Evolutionary conservation across 2,329 filamentous ascomycete species (phyloP).

Genomic region (Pestalotiopsis fici): DNA sequence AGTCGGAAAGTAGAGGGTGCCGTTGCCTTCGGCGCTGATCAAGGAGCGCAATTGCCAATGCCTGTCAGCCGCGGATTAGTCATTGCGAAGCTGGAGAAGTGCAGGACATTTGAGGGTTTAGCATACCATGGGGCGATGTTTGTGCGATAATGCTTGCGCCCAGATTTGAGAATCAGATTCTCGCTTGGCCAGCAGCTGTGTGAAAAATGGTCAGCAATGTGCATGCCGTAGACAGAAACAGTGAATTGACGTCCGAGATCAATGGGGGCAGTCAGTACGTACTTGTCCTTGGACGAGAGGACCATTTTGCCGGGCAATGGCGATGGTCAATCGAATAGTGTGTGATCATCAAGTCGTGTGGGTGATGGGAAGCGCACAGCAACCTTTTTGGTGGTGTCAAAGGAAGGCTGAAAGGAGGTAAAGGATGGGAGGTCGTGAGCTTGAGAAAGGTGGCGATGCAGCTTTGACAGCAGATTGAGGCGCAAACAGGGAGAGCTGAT

Average conservation of each 20-base stretch:
- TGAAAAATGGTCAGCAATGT: background rate
- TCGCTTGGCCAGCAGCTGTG: constrained; percentile 66
- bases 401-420: background rate
- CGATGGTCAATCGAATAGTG: constrained; percentile 2
- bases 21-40: constrained; percentile 76
- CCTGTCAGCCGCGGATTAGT: constrained; percentile 39
- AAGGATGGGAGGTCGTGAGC: background rate
- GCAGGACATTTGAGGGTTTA: constrained; percentile 12
- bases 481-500: background rate
- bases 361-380: background rate
- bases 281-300: background rate
- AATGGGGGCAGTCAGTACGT: constrained; percentile 13
- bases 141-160: constrained; percentile 68
- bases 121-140: constrained; percentile 67
- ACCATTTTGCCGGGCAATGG: constrained; percentile 9
- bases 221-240: background rate
- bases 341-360: constrained; percentile 7
- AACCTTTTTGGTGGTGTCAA: background rate
- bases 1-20: constrained; percentile 83
- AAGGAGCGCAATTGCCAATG: constrained; percentile 91
- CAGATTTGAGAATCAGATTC: constrained; percentile 58
- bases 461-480: background rate
- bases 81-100: background rate
- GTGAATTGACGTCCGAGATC: background rate
- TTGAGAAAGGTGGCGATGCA: background rate